Evolutionary conservation across 805 yeast species (phyloP), one percentile per base, ranked within the genome.

Genomic region (Cyberlindnera mrakii): DNA sequence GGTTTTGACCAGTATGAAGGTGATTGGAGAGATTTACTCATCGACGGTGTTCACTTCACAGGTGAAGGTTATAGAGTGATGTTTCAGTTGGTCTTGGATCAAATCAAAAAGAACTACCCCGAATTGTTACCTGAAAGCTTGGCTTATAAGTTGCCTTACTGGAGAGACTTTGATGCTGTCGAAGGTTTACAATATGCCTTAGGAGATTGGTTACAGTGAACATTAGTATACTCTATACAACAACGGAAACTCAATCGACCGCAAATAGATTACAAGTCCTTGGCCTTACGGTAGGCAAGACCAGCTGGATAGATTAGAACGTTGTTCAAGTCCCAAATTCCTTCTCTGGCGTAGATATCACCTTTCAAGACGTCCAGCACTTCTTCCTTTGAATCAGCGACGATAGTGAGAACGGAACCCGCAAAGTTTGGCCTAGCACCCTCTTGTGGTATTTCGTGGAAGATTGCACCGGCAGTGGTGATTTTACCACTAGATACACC

Each of bases 311-410:
- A 72, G 33, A 82, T 75, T 49, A 80, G 55, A 16, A 75, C 81
- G 42, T 70, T 72, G 32, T 77, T 77, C 47, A 84, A 58, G 59
- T 86, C 95, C 95, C 95, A 86, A 46, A 86, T 73, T 2, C 88
- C 90, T 30, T 70, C 68, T 51, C 68, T 70, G 51, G 75, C 74
- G 60, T 80, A 86, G 30, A 78, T 60, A 58, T 86, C 95, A 39
- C 66, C 54, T 55, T 79, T 75, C 60, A 86, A 71, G 43, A 82
- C 65, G 34, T 79, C 85, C 36, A 82, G 48, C 10, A 82, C 80
- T 49, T 83, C 83, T 48, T 82, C 82, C 54, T 71, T 77, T 39
- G 79, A 67, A 41, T 78, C 79, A 30, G 91, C 91, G 46, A 70
- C 66, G 39, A 85, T 51, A 47, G 78, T 83, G 55, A 77, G 70